Percentiles rank a stretch among this genome's conserved stretches.
Evolutionary conservation across 192 early-diverging fungal genomes (phyloP).

Genomic region (Coemansia sp.): DNA sequence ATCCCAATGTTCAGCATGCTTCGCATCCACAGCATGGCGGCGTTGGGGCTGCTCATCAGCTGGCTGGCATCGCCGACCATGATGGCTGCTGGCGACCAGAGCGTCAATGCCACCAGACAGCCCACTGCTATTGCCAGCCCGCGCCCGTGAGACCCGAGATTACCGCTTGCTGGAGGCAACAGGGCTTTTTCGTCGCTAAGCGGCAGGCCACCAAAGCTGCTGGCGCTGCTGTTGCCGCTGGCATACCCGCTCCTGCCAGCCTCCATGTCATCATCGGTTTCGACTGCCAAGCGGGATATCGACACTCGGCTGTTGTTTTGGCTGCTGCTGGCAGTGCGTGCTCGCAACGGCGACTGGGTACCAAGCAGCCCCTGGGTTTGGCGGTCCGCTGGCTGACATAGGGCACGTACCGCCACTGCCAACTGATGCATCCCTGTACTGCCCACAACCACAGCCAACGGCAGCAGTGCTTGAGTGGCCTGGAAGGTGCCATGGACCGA

Average conservation of each 20-base stretch:
- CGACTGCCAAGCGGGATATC: background rate
- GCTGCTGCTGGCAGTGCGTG: background rate
- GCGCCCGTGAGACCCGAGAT: background rate
- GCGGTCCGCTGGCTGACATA: too few relatives aligned
- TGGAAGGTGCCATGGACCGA: constrained; percentile 32
- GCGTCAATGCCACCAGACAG: constrained; percentile 3
- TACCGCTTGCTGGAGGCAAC: background rate
- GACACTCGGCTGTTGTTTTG: background rate
- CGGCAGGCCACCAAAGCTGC: constrained; percentile 1
- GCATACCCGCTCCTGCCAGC: background rate
- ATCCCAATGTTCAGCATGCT: constrained; percentile 7
- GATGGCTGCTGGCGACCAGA: constrained; percentile 25
- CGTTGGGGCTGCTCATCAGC: background rate
- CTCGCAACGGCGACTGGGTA: too few relatives aligned
- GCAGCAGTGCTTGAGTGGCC: constrained; percentile 20
- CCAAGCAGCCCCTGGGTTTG: too few relatives aligned
- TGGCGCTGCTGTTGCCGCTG: constrained; percentile 9
- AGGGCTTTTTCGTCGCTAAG: background rate
- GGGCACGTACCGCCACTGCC: too few relatives aligned
- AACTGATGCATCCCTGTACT: background rate
- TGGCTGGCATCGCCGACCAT: constrained; percentile 6
- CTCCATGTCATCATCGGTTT: background rate
- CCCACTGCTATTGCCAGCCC: background rate
- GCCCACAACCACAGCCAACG: constrained; percentile 11
- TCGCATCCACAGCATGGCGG: background rate